Evolutionary conservation across 768 basidiomycete genomes (phyloP), one percentile per base, ranked within the genome.

Genomic region (Hortiboletus flavorubellus): DNA sequence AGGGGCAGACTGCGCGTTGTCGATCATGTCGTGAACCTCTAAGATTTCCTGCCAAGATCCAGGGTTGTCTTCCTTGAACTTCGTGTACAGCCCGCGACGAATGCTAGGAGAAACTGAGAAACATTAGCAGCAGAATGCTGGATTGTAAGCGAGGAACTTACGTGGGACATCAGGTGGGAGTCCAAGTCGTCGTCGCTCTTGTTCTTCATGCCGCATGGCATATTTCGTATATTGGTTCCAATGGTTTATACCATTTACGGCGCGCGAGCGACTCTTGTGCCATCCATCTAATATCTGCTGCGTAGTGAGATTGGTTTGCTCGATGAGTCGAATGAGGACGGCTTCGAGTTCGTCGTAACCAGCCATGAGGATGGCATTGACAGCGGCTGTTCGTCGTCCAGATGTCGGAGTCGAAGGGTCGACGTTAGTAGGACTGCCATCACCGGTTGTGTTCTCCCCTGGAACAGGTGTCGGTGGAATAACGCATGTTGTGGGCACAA

Each of bases 201-300:
- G 38, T 16, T 51, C 49, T 8, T 40, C 18, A 29, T 58, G 52
- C 2, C 31, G 2, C 47, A 26, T 30, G 6, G 40, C 38, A n/a
- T 58, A 58, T 14, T 42, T 49, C 4, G 33, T 15, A 8, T 55
- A 58, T 0, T 14, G 43, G 26, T 58, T 55, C 57, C 57, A 58
- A 23, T 58, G 43, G 31, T 58, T 59, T 0, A 23, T 48, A 0
- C 23, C 39, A 15, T 42, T 38, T 2, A 49, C 29, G 0, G 23
- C n/a, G 12, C 38, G 26, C 10, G 30, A 33, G 16, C 6, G 29
- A 18, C 46, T 57, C 48, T 59, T 59, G 26, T 52, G 44, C 47
- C 55, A 59, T 3, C 49, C 50, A 6, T 51, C 42, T 2, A 53
- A 26, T 2, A 59, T 34, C 30, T 59, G 58, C 40, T 51, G 49